Conservation (phyloP, 2,329 filamentous ascomycete genomes). For the Rhexocercosporidium sp. region DNA sequence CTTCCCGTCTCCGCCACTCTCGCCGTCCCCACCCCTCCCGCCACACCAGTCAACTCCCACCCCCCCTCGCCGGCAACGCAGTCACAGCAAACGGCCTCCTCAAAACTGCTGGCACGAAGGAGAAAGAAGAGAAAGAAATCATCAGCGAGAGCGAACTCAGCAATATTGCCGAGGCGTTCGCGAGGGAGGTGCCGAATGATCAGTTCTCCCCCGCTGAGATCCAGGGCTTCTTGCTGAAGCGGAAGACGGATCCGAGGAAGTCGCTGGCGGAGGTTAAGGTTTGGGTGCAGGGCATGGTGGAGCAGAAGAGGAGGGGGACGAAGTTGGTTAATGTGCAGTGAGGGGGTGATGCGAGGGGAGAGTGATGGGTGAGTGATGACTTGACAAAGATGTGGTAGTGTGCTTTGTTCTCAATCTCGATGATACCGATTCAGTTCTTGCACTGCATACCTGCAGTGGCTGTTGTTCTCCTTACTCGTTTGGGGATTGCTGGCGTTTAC, state of each 20-base stretch:
- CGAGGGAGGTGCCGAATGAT: constrained; percentile 55
- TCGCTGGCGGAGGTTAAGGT: constrained; percentile 58
- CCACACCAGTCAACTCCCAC: neutral
- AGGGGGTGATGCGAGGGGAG: neutral
- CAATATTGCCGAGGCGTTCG: constrained; percentile 49
- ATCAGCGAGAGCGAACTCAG: constrained; percentile 48
- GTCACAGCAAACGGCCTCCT: neutral
- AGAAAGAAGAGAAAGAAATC: constrained; percentile 12
- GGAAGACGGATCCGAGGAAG: constrained; percentile 61
- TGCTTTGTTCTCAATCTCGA: too few species aligned
- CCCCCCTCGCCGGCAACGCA: neutral
- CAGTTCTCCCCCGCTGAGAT: constrained; percentile 65
- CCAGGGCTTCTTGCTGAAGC: constrained; percentile 67
- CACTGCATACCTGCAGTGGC: too few species aligned
- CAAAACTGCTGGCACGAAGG: neutral
- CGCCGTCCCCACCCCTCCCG: neutral
- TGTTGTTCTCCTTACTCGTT: too few species aligned
- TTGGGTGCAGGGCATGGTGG: constrained; percentile 58
- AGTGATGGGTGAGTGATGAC: neutral
- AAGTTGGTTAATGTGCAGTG: constrained; percentile 21
- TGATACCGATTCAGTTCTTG: too few species aligned
- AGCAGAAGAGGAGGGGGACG: constrained; percentile 27
- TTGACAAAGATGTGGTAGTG: neutral
- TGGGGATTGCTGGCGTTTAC: too few species aligned
- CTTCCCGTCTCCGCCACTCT: neutral